Percentiles rank a stretch among this genome's conserved stretches.
Conservation (phyloP, 805 yeast species). For the Metschnikowia cubensis region DNA sequence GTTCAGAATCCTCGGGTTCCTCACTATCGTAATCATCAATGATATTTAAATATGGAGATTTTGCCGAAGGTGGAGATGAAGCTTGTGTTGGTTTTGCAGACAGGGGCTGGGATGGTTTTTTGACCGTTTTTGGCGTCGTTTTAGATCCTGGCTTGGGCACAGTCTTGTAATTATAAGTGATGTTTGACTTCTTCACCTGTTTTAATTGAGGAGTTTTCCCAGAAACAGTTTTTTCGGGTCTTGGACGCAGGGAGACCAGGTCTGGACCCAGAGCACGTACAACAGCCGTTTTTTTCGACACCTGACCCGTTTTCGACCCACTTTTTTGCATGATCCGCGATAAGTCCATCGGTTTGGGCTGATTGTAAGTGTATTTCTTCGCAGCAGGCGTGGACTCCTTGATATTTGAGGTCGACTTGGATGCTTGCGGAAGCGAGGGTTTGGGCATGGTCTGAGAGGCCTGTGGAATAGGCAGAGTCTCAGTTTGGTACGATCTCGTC, state of each 20-base stretch:
- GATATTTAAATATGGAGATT: slow-evolving; percentile 26
- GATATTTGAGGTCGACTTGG: slow-evolving; percentile 25
- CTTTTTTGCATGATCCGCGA: slow-evolving; percentile 29
- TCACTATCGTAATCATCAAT: slow-evolving; percentile 21
- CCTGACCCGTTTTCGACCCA: slow-evolving; percentile 3
- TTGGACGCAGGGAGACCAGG: slow-evolving; percentile 3
- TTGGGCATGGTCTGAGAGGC: background rate
- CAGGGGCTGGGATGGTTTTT: background rate
- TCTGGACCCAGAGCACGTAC: slow-evolving; percentile 3
- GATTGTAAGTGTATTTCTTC: slow-evolving; percentile 30
- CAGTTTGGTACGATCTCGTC: slow-evolving; percentile 1
- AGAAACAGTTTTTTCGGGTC: slow-evolving; percentile 1
- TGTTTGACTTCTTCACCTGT: slow-evolving; percentile 24
- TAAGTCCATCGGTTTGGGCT: slow-evolving; percentile 39
- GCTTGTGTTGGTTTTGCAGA: background rate
- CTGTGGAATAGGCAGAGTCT: background rate
- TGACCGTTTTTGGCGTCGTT: background rate
- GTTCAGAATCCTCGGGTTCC: slow-evolving; percentile 5
- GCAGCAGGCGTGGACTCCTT: slow-evolving; percentile 10
- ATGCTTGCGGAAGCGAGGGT: slow-evolving; percentile 4
- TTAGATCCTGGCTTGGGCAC: slow-evolving; percentile 1
- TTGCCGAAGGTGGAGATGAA: slow-evolving; percentile 2
- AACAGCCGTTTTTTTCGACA: background rate
- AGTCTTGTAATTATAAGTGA: slow-evolving; percentile 29
- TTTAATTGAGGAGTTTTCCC: slow-evolving; percentile 4